phyloP scores from a whole-genome alignment of 176 grass and related monocot species.

The Rhynchospora breviuscula region DNA sequence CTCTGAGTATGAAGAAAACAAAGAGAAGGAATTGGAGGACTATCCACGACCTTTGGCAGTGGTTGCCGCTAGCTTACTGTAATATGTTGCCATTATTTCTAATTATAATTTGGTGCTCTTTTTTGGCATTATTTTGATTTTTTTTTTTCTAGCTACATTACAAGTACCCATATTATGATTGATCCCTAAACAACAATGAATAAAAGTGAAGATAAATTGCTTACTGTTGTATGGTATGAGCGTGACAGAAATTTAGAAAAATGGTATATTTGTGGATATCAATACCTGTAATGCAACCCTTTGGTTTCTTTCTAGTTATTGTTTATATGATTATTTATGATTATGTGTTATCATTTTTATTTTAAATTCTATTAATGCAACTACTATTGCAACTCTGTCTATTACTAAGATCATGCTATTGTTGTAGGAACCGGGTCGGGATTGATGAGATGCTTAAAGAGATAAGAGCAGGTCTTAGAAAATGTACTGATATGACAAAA shows the following conservation, averaged over 20 bases:
- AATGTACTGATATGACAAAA: slow-evolving; percentile 55
- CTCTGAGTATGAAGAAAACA: slow-evolving; percentile 24
- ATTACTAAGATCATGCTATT: neutral
- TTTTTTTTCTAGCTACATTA: neutral
- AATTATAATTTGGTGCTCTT: neutral
- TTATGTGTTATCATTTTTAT: neutral
- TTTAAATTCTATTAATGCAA: neutral
- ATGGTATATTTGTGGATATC: neutral
- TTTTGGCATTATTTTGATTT: neutral
- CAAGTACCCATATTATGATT: neutral
- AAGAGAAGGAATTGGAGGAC: slow-evolving; percentile 64
- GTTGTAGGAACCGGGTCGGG: slow-evolving; percentile 64
- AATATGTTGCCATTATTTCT: slow-evolving; percentile 19
- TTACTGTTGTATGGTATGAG: neutral
- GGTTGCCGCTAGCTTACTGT: slow-evolving; percentile 69
- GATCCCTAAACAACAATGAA: neutral
- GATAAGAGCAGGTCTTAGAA: slow-evolving; percentile 64
- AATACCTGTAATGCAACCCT: neutral
- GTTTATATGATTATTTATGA: neutral
- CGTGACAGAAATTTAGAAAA: neutral
- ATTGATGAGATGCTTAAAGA: slow-evolving; percentile 78
- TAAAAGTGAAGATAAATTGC: neutral
- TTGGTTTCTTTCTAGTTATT: neutral
- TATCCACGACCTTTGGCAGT: slow-evolving; percentile 87
- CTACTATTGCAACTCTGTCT: neutral